Evolutionary conservation across 2,329 filamentous ascomycete genomes (phyloP).

Genomic region (Verticillium nubilum): DNA sequence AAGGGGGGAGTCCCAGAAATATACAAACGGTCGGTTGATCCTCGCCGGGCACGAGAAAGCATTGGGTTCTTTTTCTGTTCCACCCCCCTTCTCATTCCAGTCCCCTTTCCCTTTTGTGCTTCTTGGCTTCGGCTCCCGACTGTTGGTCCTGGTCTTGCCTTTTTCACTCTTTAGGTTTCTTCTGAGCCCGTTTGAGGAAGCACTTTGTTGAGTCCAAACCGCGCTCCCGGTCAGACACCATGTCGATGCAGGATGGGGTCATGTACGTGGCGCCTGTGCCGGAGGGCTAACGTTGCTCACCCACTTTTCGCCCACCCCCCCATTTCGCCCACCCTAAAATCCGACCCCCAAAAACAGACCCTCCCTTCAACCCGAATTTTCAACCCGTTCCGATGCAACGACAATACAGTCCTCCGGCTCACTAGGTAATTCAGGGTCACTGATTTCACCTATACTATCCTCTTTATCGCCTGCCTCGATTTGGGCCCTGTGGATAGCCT

Average conservation of each 20-base stretch:
- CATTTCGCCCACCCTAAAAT: too few relatives aligned
- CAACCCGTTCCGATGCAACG: too few relatives aligned
- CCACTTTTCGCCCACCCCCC: too few relatives aligned
- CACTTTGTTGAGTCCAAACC: too few relatives aligned
- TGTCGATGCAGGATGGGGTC: constrained; percentile 12
- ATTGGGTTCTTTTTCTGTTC: neutral
- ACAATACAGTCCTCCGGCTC: too few relatives aligned
- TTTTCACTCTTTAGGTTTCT: neutral
- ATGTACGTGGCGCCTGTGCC: constrained; percentile 10
- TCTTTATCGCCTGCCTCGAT: too few relatives aligned
- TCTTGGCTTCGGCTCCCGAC: neutral
- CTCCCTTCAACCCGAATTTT: too few relatives aligned
- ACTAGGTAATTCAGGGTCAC: too few relatives aligned
- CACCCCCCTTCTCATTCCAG: neutral
- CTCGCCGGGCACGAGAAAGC: neutral
- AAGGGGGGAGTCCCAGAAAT: neutral
- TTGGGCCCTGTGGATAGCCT: too few relatives aligned
- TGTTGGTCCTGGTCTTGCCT: neutral
- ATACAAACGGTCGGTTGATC: neutral
- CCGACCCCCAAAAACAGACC: too few relatives aligned
- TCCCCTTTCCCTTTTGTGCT: neutral
- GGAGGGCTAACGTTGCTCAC: too few relatives aligned
- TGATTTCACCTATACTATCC: too few relatives aligned
- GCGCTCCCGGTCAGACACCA: constrained; percentile 1
- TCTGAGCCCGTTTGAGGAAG: neutral